These are phyloP conservation scores for Mortierella sp. DNA, from an alignment of 371 early-diverging fungal species.

Conservation along the genomic window DNA sequence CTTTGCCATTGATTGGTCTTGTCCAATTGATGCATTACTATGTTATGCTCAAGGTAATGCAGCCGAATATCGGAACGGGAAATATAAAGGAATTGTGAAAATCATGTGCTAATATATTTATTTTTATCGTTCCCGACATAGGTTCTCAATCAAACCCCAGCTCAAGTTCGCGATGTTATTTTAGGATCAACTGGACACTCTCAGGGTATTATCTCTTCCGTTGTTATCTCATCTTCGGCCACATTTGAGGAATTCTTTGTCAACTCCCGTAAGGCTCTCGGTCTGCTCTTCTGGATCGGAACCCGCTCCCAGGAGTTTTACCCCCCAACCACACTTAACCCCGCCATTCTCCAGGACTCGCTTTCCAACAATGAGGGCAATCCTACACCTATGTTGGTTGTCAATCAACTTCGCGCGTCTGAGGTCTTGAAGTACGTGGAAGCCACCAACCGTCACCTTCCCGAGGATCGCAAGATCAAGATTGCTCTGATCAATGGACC, in stretches of 20 bases:
- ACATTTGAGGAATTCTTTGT: conserved; percentile 84
- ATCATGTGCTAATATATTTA: conserved; percentile 1
- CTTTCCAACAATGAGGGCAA: conserved; percentile 91
- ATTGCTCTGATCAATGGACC: conserved; percentile 93
- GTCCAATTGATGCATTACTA: conserved; percentile 89
- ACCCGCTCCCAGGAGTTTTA: conserved; percentile 89
- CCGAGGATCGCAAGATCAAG: conserved; percentile 83
- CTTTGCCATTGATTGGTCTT: conserved; percentile 92
- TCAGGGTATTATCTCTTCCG: conserved; percentile 94
- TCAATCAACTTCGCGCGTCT: conserved; percentile 80
- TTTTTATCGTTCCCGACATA: conserved; percentile 13
- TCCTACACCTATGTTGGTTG: conserved; percentile 95
- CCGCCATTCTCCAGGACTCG: conserved; percentile 89
- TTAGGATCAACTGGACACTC: conserved; percentile 93
- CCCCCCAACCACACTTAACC: conserved; percentile 92
- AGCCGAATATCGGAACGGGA: neutral
- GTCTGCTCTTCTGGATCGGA: conserved; percentile 93
- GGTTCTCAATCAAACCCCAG: conserved; percentile 64
- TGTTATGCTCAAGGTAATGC: conserved; percentile 78
- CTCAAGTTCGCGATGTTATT: conserved; percentile 62
- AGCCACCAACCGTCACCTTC: conserved; percentile 87
- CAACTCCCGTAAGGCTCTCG: conserved; percentile 90
- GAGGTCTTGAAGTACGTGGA: conserved; percentile 86
- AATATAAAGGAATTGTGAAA: neutral
- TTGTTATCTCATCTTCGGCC: conserved; percentile 86